These are phyloP conservation scores for Lachnellula arida DNA, from an alignment of 2,329 filamentous ascomycete genomes.

Conservation along the genomic window DNA sequence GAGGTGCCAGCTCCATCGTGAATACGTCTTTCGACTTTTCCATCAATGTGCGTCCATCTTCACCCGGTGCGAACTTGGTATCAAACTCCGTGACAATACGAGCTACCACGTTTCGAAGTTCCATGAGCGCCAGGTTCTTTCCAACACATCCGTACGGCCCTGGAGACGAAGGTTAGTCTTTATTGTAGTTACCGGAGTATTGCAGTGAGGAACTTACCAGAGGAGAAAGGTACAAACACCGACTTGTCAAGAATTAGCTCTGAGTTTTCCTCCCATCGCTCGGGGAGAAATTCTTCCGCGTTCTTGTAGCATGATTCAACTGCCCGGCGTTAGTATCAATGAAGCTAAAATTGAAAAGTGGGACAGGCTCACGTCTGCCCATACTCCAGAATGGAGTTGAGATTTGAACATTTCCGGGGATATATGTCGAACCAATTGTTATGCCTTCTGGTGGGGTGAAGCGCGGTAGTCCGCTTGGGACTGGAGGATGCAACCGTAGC, in stretches of 20 bases:
- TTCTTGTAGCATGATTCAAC: conserved; percentile 7
- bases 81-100: conserved; percentile 16
- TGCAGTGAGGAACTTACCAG: conserved; percentile 15
- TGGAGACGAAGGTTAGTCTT: neutral
- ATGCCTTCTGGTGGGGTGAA: conserved; percentile 38
- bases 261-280: conserved; percentile 21
- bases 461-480: conserved; percentile 22
- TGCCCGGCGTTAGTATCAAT: neutral
- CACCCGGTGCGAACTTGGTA: conserved; percentile 15
- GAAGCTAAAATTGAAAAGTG: too few relatives aligned
- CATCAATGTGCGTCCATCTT: conserved; percentile 13
- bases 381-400: conserved; percentile 15
- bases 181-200: neutral
- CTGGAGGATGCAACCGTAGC: conserved; percentile 36
- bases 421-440: conserved; percentile 11
- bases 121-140: conserved; percentile 20
- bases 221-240: conserved; percentile 28
- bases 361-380: conserved; percentile 16
- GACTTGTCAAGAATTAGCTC: conserved; percentile 21
- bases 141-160: conserved; percentile 19
- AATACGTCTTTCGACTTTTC: conserved; percentile 16
- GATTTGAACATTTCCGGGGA: conserved; percentile 18
- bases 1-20: conserved; percentile 11
- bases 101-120: conserved; percentile 15
- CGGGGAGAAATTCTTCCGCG: conserved; percentile 18